Evolutionary conservation across 768 basidiomycete species (phyloP).

Genomic region (Kwoniella dejecticola): DNA sequence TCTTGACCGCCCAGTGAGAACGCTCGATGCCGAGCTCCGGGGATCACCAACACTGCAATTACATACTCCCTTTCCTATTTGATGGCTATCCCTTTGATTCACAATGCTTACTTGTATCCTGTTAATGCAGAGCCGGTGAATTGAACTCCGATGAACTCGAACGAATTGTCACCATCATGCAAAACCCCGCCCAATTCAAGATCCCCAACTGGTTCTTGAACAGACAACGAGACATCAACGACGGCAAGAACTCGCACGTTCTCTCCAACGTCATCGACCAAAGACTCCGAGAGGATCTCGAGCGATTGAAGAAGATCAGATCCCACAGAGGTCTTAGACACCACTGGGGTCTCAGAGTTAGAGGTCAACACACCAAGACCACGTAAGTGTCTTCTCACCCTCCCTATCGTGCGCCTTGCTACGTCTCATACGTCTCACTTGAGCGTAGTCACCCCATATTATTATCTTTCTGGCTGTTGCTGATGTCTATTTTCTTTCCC

Average conservation of each 20-base stretch:
- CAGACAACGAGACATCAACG: constrained; percentile 96
- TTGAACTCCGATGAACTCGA: constrained; percentile 99
- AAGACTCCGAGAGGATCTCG: constrained; percentile 96
- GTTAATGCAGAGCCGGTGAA: constrained; percentile 77
- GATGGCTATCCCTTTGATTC: no score
- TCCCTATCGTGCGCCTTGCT: background rate
- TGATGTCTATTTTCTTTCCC: background rate
- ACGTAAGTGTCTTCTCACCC: constrained; percentile 58
- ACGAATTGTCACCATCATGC: constrained; percentile 97
- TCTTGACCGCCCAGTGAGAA: no score
- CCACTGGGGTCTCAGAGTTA: constrained; percentile 64
- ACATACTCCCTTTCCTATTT: no score
- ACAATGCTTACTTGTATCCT: background rate
- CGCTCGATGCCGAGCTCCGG: no score
- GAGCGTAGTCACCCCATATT: background rate
- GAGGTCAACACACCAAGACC: constrained; percentile 99
- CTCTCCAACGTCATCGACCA: constrained; percentile 96
- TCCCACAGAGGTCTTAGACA: constrained; percentile 89
- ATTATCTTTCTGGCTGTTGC: background rate
- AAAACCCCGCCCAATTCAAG: constrained; percentile 99
- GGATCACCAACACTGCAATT: no score
- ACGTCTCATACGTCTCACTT: background rate
- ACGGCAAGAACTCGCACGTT: constrained; percentile 95
- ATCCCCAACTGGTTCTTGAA: constrained; percentile 99
- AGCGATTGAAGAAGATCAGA: constrained; percentile 98